Conservation (phyloP, 176 grass and related monocot genomes). For the Microstegium vimineum region DNA sequence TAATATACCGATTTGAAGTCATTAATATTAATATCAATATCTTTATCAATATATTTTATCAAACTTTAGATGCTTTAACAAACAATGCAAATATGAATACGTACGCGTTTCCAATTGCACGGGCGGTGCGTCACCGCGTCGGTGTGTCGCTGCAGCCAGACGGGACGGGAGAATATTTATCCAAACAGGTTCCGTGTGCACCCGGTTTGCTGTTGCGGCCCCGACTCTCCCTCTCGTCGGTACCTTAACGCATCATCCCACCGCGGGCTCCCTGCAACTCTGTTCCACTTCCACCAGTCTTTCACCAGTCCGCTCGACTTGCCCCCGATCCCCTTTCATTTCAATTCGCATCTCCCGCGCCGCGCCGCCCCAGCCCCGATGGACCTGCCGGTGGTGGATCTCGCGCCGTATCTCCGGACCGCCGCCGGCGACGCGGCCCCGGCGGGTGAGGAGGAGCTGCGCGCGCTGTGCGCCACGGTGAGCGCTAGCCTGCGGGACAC, state of each 20-base stretch:
- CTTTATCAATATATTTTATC: too few species aligned
- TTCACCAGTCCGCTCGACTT: not conserved
- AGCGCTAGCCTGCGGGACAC: constrained; percentile 80
- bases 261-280: not conserved
- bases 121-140: too few species aligned
- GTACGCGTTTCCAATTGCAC: too few species aligned
- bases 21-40: too few species aligned
- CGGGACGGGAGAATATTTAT: constrained; percentile 3
- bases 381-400: constrained; percentile 92
- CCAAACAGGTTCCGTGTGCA: constrained; percentile 41
- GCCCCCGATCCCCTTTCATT: not conserved
- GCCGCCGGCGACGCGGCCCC: not conserved
- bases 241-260: constrained; percentile 23
- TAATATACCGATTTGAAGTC: too few species aligned
- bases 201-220: constrained; percentile 22
- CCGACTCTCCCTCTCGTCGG: constrained; percentile 5
- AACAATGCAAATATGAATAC: too few species aligned
- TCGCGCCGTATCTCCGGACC: constrained; percentile 62
- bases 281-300: not conserved
- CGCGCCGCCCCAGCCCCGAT: constrained; percentile 27
- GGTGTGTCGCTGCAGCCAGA: too few species aligned
- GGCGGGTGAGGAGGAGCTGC: constrained; percentile 32
- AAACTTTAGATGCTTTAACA: too few species aligned
- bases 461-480: constrained; percentile 70
- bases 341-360: constrained; percentile 45